Evolutionary conservation across 768 basidiomycete species (phyloP).

Genomic region (Dictyophora rubrovolvata): DNA sequence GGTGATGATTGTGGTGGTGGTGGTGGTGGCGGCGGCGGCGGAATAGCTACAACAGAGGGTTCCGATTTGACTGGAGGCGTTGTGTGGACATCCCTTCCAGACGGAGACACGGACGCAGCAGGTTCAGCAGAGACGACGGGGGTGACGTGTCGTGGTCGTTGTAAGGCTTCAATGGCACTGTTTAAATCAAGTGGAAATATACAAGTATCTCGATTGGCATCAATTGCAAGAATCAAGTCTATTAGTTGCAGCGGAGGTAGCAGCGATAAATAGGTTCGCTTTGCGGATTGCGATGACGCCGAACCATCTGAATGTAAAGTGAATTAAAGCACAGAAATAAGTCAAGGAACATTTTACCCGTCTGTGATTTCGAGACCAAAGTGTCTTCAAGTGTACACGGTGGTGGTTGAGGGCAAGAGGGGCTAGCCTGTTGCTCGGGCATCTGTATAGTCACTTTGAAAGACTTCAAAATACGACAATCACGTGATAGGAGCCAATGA

Average conservation of each 20-base stretch:
- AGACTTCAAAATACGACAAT: neutral
- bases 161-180: slow-evolving; percentile 48
- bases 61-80: slow-evolving; percentile 18
- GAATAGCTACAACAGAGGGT: slow-evolving; percentile 12
- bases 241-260: slow-evolving; percentile 64
- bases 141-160: slow-evolving; percentile 21
- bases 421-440: slow-evolving; percentile 11
- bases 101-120: slow-evolving; percentile 6
- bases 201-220: slow-evolving; percentile 59
- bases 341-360: neutral
- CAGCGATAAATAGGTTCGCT: slow-evolving; percentile 59
- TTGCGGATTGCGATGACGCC: slow-evolving; percentile 19
- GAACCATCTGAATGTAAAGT: neutral
- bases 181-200: slow-evolving; percentile 61
- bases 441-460: slow-evolving; percentile 9
- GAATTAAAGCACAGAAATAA: neutral
- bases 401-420: slow-evolving; percentile 5
- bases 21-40: slow-evolving; percentile 15
- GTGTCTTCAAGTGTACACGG: neutral
- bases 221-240: slow-evolving; percentile 36
- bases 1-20: slow-evolving; percentile 13
- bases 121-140: slow-evolving; percentile 14
- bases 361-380: neutral
- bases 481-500: neutral
- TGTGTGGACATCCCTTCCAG: slow-evolving; percentile 13